Evolutionary conservation across 805 yeast genomes (phyloP).

Genomic region (Lipomyces starkeyi): DNA sequence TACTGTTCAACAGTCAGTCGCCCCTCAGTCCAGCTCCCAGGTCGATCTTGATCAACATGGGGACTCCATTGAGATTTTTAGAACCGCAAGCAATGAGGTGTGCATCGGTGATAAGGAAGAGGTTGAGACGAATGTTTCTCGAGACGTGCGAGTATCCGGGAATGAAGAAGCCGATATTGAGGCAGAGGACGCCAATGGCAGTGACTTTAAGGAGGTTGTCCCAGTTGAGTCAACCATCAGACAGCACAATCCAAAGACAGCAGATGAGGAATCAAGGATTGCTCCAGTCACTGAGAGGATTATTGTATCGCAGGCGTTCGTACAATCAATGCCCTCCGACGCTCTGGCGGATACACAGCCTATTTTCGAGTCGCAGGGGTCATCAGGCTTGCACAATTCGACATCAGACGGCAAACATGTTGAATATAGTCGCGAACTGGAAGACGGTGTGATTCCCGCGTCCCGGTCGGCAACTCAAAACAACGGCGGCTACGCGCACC

Average conservation of each 20-base stretch:
- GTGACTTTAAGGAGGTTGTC: too few relatives aligned
- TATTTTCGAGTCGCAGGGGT: neutral
- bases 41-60: neutral
- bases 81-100: neutral
- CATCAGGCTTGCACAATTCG: neutral
- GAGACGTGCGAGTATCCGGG: neutral
- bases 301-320: neutral
- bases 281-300: neutral
- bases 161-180: neutral
- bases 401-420: neutral
- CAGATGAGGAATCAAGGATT: neutral
- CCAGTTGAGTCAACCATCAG: too few relatives aligned
- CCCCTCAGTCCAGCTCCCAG: neutral
- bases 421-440: neutral
- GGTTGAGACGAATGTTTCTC: neutral
- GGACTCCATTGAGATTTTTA: neutral
- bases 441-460: neutral
- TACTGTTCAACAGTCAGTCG: neutral
- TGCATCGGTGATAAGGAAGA: neutral
- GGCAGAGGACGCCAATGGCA: neutral
- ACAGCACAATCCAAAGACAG: neutral
- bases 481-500: neutral
- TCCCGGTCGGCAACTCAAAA: neutral
- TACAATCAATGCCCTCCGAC: neutral
- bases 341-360: conserved; percentile 8